Evolutionary conservation across 305 asterid genomes (phyloP), one percentile per base, ranked within the genome.

Genomic region (Ruellia speciosa): DNA sequence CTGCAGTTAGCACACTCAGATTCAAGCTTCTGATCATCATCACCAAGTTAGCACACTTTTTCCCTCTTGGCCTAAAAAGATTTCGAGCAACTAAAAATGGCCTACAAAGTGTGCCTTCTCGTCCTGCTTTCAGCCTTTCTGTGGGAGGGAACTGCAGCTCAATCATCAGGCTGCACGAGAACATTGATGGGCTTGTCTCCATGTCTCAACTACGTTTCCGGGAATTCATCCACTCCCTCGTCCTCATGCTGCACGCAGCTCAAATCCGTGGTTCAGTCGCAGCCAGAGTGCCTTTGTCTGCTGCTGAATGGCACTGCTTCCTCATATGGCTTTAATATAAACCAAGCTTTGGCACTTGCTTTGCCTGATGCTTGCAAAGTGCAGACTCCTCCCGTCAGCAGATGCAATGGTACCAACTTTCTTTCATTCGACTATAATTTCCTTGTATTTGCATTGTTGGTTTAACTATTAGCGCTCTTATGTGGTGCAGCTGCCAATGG

Each of bases 331-430:
- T 9, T 77, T 54, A 20, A 66, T 43, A 72, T 88, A 0, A 85
- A 88, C 57, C 90, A 72, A 57, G 77, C 90, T 7, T 73, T 70
- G 3, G 96, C 93, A 13, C 75, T 83, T 33, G 56, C 67, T 6
- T 70, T 85, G 35, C 96, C 94, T 0, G 63, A 33, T 31, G 76
- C 63, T 17, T 88, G 95, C 81, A 73, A 73, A 24, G 78, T 83
- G 49, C 83, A 78, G 64, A 88, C 95, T 39, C 95, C 96, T 64
- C 80, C 93, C 0, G 10, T 65, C 33, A 81, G 81, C 70, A 70
- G 52, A 51, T 88, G 96, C 83, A 70, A 76, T 35, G 69, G 95
- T 85, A 64, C 31, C 4, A 24, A 24, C 31, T 24, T 24, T 4
- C 4, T 24, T 24, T 24, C 31, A 24, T 24, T 24, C 31, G 31